These are phyloP conservation scores for Chrysanthemum lavandulifolium DNA, from an alignment of 129 eudicot species.

Conservation along the genomic window DNA sequence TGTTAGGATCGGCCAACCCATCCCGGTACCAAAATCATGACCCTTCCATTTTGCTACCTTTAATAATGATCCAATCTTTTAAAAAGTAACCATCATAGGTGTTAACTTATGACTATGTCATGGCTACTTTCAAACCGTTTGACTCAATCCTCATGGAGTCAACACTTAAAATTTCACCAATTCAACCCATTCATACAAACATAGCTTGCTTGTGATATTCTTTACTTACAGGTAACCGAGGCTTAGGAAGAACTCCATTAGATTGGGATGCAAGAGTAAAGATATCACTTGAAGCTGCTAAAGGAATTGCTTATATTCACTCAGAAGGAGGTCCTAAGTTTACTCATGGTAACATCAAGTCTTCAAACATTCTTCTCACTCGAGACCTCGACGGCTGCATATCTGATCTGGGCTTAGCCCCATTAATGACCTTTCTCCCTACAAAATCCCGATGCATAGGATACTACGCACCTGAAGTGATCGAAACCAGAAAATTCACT, in stretches of 20 bases:
- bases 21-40: no score
- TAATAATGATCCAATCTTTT: no score
- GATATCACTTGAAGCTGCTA: conserved; percentile 67
- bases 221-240: conserved; percentile 52
- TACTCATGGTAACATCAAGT: conserved; percentile 81
- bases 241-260: conserved; percentile 57
- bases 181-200: not conserved
- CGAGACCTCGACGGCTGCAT: conserved; percentile 55
- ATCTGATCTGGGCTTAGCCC: conserved; percentile 71
- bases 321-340: conserved; percentile 55
- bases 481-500: conserved; percentile 58
- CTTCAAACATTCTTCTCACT: conserved; percentile 77
- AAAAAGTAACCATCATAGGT: no score
- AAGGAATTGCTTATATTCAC: conserved; percentile 75
- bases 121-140: no score
- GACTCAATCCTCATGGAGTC: no score
- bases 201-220: not conserved
- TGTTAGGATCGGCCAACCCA: no score
- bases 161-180: no score
- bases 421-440: conserved; percentile 45
- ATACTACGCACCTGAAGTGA: conserved; percentile 82
- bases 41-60: no score
- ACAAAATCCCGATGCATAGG: conserved; percentile 57
- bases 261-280: conserved; percentile 82
- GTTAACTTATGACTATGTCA: no score